Base-by-base conservation (phyloP, 202 grass and related monocot species). In the Musa balbisiana region DNA sequence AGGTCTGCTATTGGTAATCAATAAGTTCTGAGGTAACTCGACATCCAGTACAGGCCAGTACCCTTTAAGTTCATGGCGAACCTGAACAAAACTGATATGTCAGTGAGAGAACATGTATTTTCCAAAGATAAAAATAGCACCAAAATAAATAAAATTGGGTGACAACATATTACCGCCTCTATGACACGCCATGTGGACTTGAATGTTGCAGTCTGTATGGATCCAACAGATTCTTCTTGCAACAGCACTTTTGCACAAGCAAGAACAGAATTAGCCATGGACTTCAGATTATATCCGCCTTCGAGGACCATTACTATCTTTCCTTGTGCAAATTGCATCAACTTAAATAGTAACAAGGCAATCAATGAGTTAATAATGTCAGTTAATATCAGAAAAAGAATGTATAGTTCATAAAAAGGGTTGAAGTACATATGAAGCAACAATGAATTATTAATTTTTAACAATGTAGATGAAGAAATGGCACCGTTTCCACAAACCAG, bases 271-370 rank as follows among this genome's bases (percentile, higher is more conserved):
- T 98, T 88, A 78, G 90, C 87, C 80, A 90, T 93, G 66, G 90
- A 98, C 16, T 52, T 89, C 54, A 94, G 84, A 83, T 93, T 98
- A 81, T 98, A 98, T 72, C 94, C 94, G 74, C 88, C 94, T 89
- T 98, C 94, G 58, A 98, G 85, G 25, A 82, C 84, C 91, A 98
- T 86, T 66, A 98, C 91, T 78, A 98, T 83, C 85, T 90, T 94
- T 83, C 94, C 94, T 84, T 87, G 68, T 79, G 94, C 85, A 90
- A 98, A 98, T 56, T 73, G 79, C 68, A 87, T 87, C 63, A 98
- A 51, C 94, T 98, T 77, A 49, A 84, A 49, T 71, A 77, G 78
- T 78, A 73, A 72, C 50, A 81, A 64, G 53, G 71, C 49, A 88
- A 55, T 0, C 19, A 27, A 52, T 51, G 4, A 74, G 9, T 55